phyloP scores from a whole-genome alignment of 2,329 filamentous ascomycete species.

The Orbilia blumenaviensis region DNA sequence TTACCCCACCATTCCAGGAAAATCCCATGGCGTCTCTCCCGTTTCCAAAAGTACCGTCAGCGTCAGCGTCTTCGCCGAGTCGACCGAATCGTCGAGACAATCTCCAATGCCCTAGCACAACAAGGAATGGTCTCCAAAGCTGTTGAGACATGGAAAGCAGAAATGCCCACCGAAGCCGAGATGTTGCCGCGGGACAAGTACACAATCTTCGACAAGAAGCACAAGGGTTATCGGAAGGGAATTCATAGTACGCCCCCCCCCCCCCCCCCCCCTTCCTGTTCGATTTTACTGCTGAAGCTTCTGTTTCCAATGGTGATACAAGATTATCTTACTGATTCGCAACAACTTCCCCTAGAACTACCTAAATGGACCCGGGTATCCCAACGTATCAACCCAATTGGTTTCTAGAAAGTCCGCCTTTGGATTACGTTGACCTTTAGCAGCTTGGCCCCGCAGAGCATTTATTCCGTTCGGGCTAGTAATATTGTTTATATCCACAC shows the following conservation, averaged over 20 bases:
- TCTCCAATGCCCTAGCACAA: constrained; percentile 80
- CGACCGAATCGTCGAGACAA: constrained; percentile 83
- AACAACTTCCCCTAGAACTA: constrained; percentile 68
- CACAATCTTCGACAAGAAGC: constrained; percentile 95
- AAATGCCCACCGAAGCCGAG: constrained; percentile 95
- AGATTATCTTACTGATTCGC: constrained; percentile 9
- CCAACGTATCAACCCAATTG: constrained; percentile 90
- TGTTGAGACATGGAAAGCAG: constrained; percentile 87
- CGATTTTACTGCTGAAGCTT: neutral
- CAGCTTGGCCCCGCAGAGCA: no score
- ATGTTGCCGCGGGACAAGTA: constrained; percentile 98
- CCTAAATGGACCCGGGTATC: constrained; percentile 96
- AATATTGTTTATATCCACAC: no score
- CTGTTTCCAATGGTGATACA: neutral
- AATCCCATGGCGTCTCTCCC: constrained; percentile 93
- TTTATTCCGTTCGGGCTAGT: no score
- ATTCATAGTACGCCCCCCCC: constrained; percentile 98
- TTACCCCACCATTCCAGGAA: constrained; percentile 69
- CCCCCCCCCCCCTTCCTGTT: no score
- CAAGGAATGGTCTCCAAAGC: constrained; percentile 76
- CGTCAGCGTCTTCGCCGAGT: constrained; percentile 83
- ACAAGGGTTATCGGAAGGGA: constrained; percentile 93
- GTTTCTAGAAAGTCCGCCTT: constrained; percentile 75
- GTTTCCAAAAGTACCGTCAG: constrained; percentile 88
- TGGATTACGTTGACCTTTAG: no score